These are phyloP conservation scores for Ceriops decandra DNA, from an alignment of 345 rosid species.

Conservation along the genomic window DNA sequence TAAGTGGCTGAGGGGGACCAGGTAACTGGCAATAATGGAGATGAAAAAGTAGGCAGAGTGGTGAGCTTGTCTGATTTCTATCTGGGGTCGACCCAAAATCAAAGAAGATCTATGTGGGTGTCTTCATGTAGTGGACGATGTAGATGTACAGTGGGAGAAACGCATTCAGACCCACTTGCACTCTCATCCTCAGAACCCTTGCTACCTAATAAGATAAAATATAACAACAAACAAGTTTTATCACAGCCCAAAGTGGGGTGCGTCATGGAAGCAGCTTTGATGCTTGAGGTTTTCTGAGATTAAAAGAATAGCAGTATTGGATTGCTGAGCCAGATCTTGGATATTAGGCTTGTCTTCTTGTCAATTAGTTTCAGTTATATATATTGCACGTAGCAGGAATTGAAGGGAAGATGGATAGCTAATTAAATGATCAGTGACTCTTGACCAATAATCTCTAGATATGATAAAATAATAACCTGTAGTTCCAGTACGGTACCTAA, in stretches of 20 bases:
- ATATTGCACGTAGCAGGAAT: slow-evolving; percentile 9
- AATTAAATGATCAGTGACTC: neutral
- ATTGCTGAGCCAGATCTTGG: slow-evolving; percentile 31
- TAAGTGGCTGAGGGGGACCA: slow-evolving; percentile 17
- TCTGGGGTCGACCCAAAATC: slow-evolving; percentile 14
- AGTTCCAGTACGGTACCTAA: neutral
- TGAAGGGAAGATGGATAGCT: neutral
- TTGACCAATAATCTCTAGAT: neutral
- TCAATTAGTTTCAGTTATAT: slow-evolving; percentile 18
- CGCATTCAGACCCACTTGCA: slow-evolving; percentile 33
- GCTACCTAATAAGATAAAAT: slow-evolving; percentile 14
- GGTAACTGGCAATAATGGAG: slow-evolving; percentile 20
- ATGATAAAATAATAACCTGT: slow-evolving; percentile 5
- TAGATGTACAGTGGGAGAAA: slow-evolving; percentile 23
- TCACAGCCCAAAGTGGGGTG: slow-evolving; percentile 10
- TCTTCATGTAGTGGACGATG: slow-evolving; percentile 31
- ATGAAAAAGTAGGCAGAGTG: slow-evolving; percentile 10
- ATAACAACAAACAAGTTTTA: slow-evolving; percentile 14
- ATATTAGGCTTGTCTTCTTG: slow-evolving; percentile 32
- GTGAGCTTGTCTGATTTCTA: slow-evolving; percentile 23
- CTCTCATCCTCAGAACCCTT: slow-evolving; percentile 28
- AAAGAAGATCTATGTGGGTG: slow-evolving; percentile 30
- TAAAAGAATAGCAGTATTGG: slow-evolving; percentile 32
- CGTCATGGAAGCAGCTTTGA: slow-evolving; percentile 33
- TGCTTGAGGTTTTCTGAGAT: slow-evolving; percentile 32